Evolutionary conservation across 2,329 filamentous ascomycete species (phyloP), one percentile per base, ranked within the genome.

Genomic region (Aschersonia sp.): DNA sequence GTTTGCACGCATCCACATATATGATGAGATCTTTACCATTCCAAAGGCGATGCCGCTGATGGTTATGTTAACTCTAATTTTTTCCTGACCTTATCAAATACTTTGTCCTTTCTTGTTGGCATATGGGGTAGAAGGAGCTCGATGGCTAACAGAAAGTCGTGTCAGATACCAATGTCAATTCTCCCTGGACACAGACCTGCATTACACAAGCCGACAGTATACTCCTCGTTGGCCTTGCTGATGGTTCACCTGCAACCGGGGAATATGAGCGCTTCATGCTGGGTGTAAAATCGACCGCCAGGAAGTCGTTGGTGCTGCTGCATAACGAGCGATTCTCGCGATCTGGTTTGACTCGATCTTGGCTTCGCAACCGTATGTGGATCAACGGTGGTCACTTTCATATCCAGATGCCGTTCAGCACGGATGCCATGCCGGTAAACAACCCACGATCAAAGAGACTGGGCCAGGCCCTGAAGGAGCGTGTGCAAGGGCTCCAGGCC

Each of bases 361-460:
- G 92, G 92, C 68, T 98, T 10, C 80, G 83, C 52, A 96, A 95
- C 58, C 83, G 92, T 1, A 82, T 94, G 52, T 98, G 92, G 92
- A 92, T 98, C 64, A 98, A 97, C 55, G 92, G 92, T 12, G 91
- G 91, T 4, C 94, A 98, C 61, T 92, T 94, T 59, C 92, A 98
- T 56, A 85, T 98, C 9, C 92, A 98, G 58, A 97, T 98, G 92
- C 76, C 85, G 0, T 91, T 92, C 62, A 79, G 84, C 40, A 75
- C 82, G 3, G 83, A 85, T 44, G 70, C 82, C 1, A 82, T 94
- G 53, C 85, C 89, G 3, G 78, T 85, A 0, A 83, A 89, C 57
- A 49, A 47, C 43, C 77, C 83, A 28, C 81, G 82, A 10, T 75
- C 79, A 1, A 87, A 88, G 56, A 83, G 84, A 46, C 83, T 94